Evolutionary conservation across 768 basidiomycete species (phyloP).

Genomic region (Termitomyces sp.): DNA sequence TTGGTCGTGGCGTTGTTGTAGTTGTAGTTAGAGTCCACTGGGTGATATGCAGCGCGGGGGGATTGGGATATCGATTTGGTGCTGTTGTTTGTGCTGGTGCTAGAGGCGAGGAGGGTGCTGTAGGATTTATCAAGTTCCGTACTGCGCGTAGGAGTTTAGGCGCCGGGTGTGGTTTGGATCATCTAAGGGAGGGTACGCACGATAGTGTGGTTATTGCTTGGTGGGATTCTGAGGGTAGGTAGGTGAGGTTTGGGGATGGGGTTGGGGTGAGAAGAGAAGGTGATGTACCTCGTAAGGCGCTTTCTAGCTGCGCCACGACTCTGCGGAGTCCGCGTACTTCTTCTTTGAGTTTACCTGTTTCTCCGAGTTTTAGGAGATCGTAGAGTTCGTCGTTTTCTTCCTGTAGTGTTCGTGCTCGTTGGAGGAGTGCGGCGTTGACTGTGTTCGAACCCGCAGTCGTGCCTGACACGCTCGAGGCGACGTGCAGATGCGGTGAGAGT

Average conservation of each 20-base stretch:
- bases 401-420: conserved; percentile 69
- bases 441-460: conserved; percentile 43
- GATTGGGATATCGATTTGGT: conserved; percentile 41
- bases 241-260: not conserved
- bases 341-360: conserved; percentile 80
- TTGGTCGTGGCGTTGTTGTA: conserved; percentile 19
- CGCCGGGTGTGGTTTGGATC: conserved; percentile 9
- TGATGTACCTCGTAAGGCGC: conserved; percentile 66
- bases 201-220: conserved; percentile 65
- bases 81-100: conserved; percentile 27
- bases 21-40: conserved; percentile 15
- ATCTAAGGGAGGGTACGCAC: conserved; percentile 46
- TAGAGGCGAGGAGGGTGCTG: conserved; percentile 51
- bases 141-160: conserved; percentile 24
- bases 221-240: conserved; percentile 62
- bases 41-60: conserved; percentile 45
- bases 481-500: conserved; percentile 63
- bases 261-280: too few species aligned
- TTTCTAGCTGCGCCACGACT: conserved; percentile 67
- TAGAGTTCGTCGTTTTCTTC: conserved; percentile 90
- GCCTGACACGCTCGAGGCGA: conserved; percentile 29
- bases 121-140: conserved; percentile 77
- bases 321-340: conserved; percentile 69
- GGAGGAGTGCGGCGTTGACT: conserved; percentile 70
- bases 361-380: conserved; percentile 65